Evolutionary conservation across 2,329 filamentous ascomycete genomes (phyloP), one percentile per base, ranked within the genome.

Genomic region (Pleoardoris graminearum): DNA sequence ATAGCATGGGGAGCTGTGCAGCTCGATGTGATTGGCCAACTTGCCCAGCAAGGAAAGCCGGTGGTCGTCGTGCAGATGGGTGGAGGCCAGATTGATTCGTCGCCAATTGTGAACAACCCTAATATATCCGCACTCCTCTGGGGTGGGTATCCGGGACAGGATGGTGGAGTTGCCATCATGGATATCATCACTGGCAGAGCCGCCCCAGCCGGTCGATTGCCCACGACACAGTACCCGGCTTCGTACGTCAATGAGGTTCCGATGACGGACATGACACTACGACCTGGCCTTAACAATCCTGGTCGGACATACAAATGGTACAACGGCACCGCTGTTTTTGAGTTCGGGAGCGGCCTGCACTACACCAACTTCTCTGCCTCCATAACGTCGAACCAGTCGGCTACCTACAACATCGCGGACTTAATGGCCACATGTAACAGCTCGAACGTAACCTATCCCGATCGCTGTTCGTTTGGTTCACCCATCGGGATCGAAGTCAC

Each of bases 61-160:
- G 72, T 81, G 22, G 63, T 84, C 1, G 74, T 85, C 0, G 68
- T 82, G 0, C 77, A 82, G 51, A 74, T 84, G 57, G 81, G 82
- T 19, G 44, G 44, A 5, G 76, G 74, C 11, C 76, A 79, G 59
- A 56, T 85, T 17, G 84, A 86, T 61, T 77, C 77, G 51, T 74
- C 77, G 0, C 75, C 80, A 3, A 62, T 85, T 3, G 63, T 80
- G 5, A 68, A 66, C 3, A 79, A 82, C 48, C 57, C 69, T 1
- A 79, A 79, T 49, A 75, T 85, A 51, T 77, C 74, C 23, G 76
- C 80, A 0, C 63, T 86, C 0, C 59, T 86, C 0, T 85, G 83
- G 83, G 80, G 74, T 0, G 81, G 82, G 0, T 85, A 83, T 51
- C 83, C 84, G 0, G 83, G 84, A 1, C 83, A 86, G 66, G 79